A percentile compares a stretch with the other conserved stretches of the same genome.
These are phyloP conservation scores for Rhypophila decipiens DNA, from an alignment of 495 filamentous ascomycete species.

Conservation along the genomic window DNA sequence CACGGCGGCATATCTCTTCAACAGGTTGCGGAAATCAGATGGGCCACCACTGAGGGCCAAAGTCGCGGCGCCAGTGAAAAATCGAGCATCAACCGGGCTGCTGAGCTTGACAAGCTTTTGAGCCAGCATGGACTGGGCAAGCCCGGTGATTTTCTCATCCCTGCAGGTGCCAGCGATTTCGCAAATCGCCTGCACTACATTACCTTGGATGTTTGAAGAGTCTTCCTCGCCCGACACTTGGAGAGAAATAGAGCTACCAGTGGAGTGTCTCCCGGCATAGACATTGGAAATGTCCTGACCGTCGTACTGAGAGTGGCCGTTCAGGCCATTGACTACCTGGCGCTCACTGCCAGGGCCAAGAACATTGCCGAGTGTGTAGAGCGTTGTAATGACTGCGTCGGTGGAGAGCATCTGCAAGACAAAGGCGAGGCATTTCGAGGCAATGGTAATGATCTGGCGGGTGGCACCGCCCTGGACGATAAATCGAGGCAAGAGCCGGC, in stretches of 20 bases:
- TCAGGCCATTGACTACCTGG: constrained; percentile 27
- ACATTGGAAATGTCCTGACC: constrained; percentile 30
- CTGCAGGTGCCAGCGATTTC: constrained; percentile 71
- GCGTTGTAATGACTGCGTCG: constrained; percentile 86
- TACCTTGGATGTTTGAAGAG: constrained; percentile 61
- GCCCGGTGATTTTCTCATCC: constrained; percentile 86
- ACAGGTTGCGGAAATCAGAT: constrained; percentile 72
- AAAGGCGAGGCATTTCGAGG: constrained; percentile 74
- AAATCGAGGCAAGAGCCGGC: constrained; percentile 74
- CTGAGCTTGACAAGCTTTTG: constrained; percentile 87
- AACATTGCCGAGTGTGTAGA: constrained; percentile 91
- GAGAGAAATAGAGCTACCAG: constrained; percentile 73
- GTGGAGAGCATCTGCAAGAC: constrained; percentile 75
- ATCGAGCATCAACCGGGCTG: constrained; percentile 66
- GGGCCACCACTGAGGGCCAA: constrained; percentile 69
- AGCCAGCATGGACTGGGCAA: constrained; percentile 91
- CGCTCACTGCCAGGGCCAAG: constrained; percentile 62
- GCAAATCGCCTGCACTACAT: constrained; percentile 83
- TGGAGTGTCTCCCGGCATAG: constrained; percentile 50
- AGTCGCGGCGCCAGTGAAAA: constrained; percentile 72
- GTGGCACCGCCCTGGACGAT: constrained; percentile 73
- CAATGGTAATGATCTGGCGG: constrained; percentile 58
- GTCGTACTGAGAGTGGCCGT: constrained; percentile 28
- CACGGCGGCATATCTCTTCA: constrained; percentile 74
- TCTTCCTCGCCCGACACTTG: constrained; percentile 68